Evolutionary conservation across 202 grass and related monocot genomes (phyloP).

Genomic region (Panicum hallii): DNA sequence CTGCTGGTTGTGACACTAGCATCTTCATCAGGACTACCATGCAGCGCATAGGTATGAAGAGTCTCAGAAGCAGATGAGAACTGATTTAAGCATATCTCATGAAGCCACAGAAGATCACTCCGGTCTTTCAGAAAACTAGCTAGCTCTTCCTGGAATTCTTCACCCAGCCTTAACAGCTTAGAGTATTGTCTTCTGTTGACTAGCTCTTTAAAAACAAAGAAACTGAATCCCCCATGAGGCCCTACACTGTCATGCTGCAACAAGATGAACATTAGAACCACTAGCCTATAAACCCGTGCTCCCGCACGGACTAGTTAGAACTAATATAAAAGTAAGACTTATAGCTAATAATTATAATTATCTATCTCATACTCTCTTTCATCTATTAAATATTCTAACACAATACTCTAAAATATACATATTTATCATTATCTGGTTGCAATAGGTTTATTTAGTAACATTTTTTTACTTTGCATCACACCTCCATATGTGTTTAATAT

Average conservation of each 20-base stretch:
- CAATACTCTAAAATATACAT: too few relatives aligned
- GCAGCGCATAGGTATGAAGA: slow-evolving; percentile 75
- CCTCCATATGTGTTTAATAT: too few relatives aligned
- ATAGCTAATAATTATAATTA: too few relatives aligned
- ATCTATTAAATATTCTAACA: too few relatives aligned
- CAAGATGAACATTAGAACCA: slow-evolving; percentile 46
- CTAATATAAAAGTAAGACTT: too few relatives aligned
- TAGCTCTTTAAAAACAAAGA: slow-evolving; percentile 87
- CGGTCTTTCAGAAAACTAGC: slow-evolving; percentile 83
- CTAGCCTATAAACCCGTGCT: too few relatives aligned
- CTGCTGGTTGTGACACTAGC: slow-evolving; percentile 48
- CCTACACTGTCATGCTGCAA: slow-evolving; percentile 95
- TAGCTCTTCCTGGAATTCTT: slow-evolving; percentile 97
- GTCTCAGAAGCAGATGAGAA: slow-evolving; percentile 84
- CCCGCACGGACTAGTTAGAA: too few relatives aligned
- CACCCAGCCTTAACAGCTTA: slow-evolving; percentile 92
- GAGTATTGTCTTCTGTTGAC: slow-evolving; percentile 57
- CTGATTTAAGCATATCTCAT: slow-evolving; percentile 86
- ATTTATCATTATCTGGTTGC: too few relatives aligned
- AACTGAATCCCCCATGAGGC: slow-evolving; percentile 90
- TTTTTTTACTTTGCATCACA: too few relatives aligned
- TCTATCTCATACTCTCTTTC: too few relatives aligned
- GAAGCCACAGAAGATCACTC: slow-evolving; percentile 87
- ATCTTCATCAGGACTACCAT: slow-evolving; percentile 49
- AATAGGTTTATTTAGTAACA: too few relatives aligned